Conservation (phyloP, 768 basidiomycete species). For the Inosperma sp. region DNA sequence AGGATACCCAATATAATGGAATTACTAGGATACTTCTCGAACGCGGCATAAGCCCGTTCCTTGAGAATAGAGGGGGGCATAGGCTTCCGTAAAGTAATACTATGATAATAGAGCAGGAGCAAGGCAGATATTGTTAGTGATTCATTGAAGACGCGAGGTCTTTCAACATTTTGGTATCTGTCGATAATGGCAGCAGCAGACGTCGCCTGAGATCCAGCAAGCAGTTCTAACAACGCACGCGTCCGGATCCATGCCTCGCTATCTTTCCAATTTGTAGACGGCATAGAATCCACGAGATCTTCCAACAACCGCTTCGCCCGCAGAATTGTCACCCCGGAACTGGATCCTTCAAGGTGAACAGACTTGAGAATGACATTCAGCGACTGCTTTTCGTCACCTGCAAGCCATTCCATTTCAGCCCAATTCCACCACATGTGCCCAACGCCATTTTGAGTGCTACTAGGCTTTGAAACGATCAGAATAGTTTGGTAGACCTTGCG, state of each 20-base stretch:
- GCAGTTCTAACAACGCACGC: conserved; percentile 58
- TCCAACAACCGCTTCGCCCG: conserved; percentile 63
- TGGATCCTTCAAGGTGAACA: conserved; percentile 47
- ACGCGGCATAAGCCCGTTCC: conserved; percentile 48
- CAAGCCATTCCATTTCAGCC: conserved; percentile 81
- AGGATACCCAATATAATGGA: conserved; percentile 70
- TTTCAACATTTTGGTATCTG: conserved; percentile 23
- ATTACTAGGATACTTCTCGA: conserved; percentile 62
- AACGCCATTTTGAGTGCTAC: conserved; percentile 31
- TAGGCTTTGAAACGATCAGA: conserved; percentile 43
- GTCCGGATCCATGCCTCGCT: conserved; percentile 63
- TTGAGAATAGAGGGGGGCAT: conserved; percentile 56
- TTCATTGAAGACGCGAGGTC: conserved; percentile 39
- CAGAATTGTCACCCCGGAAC: conserved; percentile 49
- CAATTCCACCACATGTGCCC: conserved; percentile 73
- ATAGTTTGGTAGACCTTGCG: conserved; percentile 74
- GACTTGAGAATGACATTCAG: conserved; percentile 51
- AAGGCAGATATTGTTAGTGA: conserved; percentile 54
- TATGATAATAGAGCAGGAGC: conserved; percentile 58
- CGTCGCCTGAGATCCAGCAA: conserved; percentile 41
- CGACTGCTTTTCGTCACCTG: conserved; percentile 45
- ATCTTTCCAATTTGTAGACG: conserved; percentile 44
- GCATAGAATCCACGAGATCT: conserved; percentile 35
- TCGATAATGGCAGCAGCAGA: conserved; percentile 43
- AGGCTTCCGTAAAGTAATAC: conserved; percentile 49